phyloP scores from a whole-genome alignment of 2,329 filamentous ascomycete genomes.

The Xenoacremonium recifei region DNA sequence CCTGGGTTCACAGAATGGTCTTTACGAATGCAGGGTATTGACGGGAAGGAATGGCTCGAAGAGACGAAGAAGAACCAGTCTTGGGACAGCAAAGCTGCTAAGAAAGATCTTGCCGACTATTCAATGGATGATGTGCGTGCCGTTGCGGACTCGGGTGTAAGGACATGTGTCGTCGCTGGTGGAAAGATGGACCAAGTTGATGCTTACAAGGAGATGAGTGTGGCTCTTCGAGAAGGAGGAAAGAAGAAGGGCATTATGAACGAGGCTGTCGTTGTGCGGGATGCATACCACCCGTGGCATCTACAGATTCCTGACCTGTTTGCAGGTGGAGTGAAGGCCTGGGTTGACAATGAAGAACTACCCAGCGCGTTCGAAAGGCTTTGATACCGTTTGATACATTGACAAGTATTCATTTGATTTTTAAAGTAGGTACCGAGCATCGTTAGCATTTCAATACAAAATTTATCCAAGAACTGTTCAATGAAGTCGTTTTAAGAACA shows the following conservation, averaged over 20 bases:
- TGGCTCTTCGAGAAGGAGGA: conserved; percentile 13
- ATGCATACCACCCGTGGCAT: conserved; percentile 40
- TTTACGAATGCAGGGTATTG: conserved; percentile 26
- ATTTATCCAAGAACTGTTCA: too few relatives aligned
- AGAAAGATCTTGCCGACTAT: conserved; percentile 21
- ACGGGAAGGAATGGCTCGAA: conserved; percentile 26
- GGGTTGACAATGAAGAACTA: conserved; percentile 29
- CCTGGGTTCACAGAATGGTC: conserved; percentile 23
- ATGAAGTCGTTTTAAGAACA: too few relatives aligned
- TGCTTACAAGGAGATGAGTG: conserved; percentile 29
- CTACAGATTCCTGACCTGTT: conserved; percentile 40
- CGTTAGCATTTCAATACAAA: too few relatives aligned
- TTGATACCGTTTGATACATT: conserved; percentile 1
- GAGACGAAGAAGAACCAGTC: conserved; percentile 33
- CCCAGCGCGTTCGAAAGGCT: conserved; percentile 25
- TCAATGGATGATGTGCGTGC: conserved; percentile 24
- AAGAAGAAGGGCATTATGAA: conserved; percentile 20
- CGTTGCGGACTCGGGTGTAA: conserved; percentile 22
- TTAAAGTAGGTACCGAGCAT: too few relatives aligned
- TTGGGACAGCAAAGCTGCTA: conserved; percentile 17
- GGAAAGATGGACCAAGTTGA: conserved; percentile 33
- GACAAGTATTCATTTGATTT: too few relatives aligned
- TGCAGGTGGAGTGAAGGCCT: conserved; percentile 34
- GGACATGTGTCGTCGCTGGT: conserved; percentile 29
- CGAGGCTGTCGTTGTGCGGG: conserved; percentile 30